These are phyloP conservation scores for Ogataea pignaliae DNA, from an alignment of 805 yeast genomes.

Conservation along the genomic window DNA sequence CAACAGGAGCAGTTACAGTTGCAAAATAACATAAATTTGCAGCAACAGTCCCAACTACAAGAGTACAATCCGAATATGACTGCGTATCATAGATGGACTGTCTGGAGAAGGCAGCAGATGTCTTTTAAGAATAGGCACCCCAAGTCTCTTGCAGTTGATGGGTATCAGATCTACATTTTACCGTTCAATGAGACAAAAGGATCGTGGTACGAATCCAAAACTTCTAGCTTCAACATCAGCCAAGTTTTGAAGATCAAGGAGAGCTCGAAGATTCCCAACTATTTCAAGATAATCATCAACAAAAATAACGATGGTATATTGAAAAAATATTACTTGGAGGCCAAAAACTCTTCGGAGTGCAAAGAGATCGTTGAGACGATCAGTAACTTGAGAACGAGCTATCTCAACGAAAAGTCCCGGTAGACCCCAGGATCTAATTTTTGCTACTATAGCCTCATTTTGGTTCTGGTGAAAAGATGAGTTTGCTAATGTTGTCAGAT, in stretches of 20 bases:
- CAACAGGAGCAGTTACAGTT: constrained; percentile 1
- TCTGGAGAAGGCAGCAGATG: constrained; percentile 85
- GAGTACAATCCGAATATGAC: constrained; percentile 23
- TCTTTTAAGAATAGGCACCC: constrained; percentile 78
- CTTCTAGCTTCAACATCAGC: constrained; percentile 80
- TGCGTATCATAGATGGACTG: constrained; percentile 78
- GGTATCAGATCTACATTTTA: constrained; percentile 85
- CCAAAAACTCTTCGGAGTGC: constrained; percentile 54
- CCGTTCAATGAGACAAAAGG: constrained; percentile 72
- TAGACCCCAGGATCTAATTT: too few species aligned
- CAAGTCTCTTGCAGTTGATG: constrained; percentile 82
- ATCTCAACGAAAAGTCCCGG: constrained; percentile 16
- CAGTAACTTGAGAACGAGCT: constrained; percentile 51
- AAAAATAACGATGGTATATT: constrained; percentile 52
- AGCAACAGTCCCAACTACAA: background rate
- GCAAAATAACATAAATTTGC: constrained; percentile 1
- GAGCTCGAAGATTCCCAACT: constrained; percentile 67
- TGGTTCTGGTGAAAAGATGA: too few species aligned
- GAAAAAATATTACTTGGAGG: constrained; percentile 86
- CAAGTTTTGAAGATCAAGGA: constrained; percentile 75
- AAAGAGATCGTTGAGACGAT: constrained; percentile 74
- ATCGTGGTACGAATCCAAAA: constrained; percentile 67
- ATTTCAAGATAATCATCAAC: constrained; percentile 75
- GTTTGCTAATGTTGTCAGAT: too few species aligned
- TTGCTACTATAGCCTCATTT: too few species aligned